Evolutionary conservation across 2,329 filamentous ascomycete genomes (phyloP).

Genomic region (Chaetomiaceae sp.): DNA sequence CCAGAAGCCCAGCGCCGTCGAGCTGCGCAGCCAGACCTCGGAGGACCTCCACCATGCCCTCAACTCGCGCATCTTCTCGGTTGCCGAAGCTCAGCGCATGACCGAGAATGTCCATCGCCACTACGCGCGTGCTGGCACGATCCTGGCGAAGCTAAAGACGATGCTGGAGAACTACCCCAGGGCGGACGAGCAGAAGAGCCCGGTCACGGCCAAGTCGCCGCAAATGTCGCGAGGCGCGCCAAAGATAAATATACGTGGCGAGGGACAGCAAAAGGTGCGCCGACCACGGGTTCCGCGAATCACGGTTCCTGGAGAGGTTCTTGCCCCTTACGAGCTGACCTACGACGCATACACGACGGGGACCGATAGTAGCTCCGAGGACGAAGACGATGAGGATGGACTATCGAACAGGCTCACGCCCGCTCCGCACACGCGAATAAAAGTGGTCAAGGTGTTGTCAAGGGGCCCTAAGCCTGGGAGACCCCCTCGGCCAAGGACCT

Average conservation of each 20-base stretch:
- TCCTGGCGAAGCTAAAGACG: slow-evolving; percentile 53
- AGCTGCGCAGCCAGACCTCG: slow-evolving; percentile 57
- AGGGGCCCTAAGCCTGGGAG: slow-evolving; percentile 34
- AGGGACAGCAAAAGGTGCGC: slow-evolving; percentile 40
- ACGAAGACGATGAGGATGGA: slow-evolving; percentile 41
- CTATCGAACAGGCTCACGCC: slow-evolving; percentile 33
- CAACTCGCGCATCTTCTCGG: slow-evolving; percentile 52
- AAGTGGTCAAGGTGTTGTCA: slow-evolving; percentile 36
- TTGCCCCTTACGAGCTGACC: slow-evolving; percentile 61
- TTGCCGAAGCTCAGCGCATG: slow-evolving; percentile 60
- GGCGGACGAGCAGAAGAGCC: slow-evolving; percentile 47
- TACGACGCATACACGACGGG: slow-evolving; percentile 54
- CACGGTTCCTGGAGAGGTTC: slow-evolving; percentile 61
- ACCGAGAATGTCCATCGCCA: slow-evolving; percentile 59
- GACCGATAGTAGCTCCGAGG: slow-evolving; percentile 49
- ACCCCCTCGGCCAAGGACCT: slow-evolving; percentile 36
- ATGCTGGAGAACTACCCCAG: slow-evolving; percentile 58
- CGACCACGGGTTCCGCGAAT: slow-evolving; percentile 51
- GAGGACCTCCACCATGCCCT: slow-evolving; percentile 50
- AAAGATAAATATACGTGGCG: slow-evolving; percentile 44
- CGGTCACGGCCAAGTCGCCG: slow-evolving; percentile 49
- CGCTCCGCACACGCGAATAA: slow-evolving; percentile 42
- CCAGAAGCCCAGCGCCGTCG: slow-evolving; percentile 43
- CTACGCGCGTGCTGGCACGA: slow-evolving; percentile 54
- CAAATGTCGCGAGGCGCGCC: slow-evolving; percentile 44